Evolutionary conservation across 805 yeast species (phyloP).

Genomic region (Schwanniomyces polymorphus): DNA sequence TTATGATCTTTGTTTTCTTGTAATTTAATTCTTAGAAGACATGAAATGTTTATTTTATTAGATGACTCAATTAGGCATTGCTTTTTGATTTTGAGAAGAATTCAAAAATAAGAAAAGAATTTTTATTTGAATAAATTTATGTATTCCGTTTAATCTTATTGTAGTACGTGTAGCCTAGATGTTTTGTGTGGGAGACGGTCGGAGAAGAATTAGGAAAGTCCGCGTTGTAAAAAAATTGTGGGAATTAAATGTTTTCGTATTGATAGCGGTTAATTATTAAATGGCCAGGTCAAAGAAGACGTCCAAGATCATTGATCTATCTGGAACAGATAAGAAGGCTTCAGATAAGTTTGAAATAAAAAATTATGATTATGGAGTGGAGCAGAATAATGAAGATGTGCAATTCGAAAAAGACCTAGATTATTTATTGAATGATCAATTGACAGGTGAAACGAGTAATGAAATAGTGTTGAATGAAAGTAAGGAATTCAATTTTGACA

Average conservation of each 20-base stretch:
- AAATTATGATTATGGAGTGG: neutral
- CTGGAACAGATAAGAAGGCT: neutral
- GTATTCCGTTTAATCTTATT: constrained; percentile 3
- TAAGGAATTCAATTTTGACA: neutral
- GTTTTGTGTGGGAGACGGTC: too few relatives aligned
- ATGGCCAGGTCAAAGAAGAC: neutral
- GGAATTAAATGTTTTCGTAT: neutral
- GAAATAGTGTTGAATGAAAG: neutral
- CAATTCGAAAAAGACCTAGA: constrained; percentile 31
- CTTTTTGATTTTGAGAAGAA: constrained; percentile 6
- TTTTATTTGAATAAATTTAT: constrained; percentile 7
- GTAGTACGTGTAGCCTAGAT: neutral
- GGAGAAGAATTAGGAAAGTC: neutral
- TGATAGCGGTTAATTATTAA: neutral
- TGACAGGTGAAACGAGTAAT: neutral
- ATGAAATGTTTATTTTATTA: constrained; percentile 5
- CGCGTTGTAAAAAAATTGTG: neutral
- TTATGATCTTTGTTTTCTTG: constrained; percentile 4
- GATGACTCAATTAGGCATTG: constrained; percentile 7
- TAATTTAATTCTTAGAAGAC: constrained; percentile 5
- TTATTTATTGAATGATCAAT: constrained; percentile 21
- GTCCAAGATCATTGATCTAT: neutral
- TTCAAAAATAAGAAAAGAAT: constrained; percentile 5
- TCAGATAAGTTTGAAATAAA: neutral
- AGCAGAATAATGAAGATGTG: constrained; percentile 7